Evolutionary conservation across 306 rosid genomes (phyloP), one percentile per base, ranked within the genome.

Genomic region (Vigna radiata): DNA sequence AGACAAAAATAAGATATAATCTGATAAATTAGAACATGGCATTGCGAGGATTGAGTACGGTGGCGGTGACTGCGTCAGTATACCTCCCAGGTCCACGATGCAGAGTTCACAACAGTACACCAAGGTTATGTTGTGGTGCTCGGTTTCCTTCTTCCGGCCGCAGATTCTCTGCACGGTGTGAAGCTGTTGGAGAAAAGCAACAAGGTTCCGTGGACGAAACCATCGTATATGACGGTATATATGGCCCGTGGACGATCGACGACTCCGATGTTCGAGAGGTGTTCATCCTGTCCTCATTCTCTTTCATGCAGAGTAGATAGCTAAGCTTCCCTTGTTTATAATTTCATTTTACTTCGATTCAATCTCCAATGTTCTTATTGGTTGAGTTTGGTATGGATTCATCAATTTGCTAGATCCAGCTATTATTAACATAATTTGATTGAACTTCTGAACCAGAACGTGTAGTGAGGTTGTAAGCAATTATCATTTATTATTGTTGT

Each of bases 161-260:
- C 29, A 84, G 68, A 71, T 54, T 46, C 17, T 36, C 69, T 46
- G 69, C 9, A 76, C 82, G 67, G 77, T 91, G 91, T 81, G 83
- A 79, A 70, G 98, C 94, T 39, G 68, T 83, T 7, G 87, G 90
- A 73, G 89, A 86, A 65, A 82, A 79, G 70, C 82, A 82, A 13
- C 88, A 53, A 70, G 61, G 78, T 46, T 69, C 90, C 67, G 65
- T 75, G 17, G 87, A 33, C 54, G 39, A 56, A 13, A 41, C 81
- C 21, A 47, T 79, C 1, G 91, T 85, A 50, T 90, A 88, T 73
- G 83, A 83, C 76, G 98, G 98, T 68, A 6, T 90, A 66, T 92
- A 95, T 50, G 97, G 98, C 49, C 97, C 97, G 39, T 95, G 98
- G 96, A 84, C 88, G 39, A 85, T 95, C 59, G 93, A 92, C 23